Evolutionary conservation across 192 early-diverging fungal species (phyloP).

Genomic region (Mycoemilia scoparia): DNA sequence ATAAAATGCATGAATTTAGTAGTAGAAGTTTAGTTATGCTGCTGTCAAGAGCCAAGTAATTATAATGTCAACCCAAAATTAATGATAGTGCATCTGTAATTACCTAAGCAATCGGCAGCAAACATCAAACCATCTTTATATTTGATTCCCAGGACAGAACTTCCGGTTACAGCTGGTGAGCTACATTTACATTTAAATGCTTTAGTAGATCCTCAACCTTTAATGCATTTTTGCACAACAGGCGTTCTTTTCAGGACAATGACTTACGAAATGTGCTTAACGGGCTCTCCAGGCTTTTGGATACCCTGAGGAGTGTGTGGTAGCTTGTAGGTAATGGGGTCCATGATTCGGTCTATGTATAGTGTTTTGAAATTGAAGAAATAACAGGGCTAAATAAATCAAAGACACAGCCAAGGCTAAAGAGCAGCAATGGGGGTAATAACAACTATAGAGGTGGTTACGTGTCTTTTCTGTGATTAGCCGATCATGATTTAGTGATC

Average conservation of each 20-base stretch:
- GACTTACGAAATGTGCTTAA: slow-evolving; percentile 38
- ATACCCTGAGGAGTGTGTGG: slow-evolving; percentile 14
- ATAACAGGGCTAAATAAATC: too few species aligned
- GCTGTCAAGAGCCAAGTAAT: too few species aligned
- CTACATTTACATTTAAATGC: slow-evolving; percentile 6
- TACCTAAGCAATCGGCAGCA: slow-evolving; percentile 82
- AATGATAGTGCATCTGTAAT: too few species aligned
- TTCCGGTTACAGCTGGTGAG: slow-evolving; percentile 75
- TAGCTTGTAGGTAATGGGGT: slow-evolving; percentile 11
- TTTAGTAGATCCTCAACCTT: neutral
- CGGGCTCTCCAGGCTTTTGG: slow-evolving; percentile 27
- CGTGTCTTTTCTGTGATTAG: too few species aligned
- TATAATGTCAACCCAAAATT: neutral
- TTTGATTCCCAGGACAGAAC: slow-evolving; percentile 81
- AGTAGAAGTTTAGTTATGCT: slow-evolving; percentile 1
- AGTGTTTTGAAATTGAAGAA: too few species aligned
- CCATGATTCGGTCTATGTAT: too few species aligned
- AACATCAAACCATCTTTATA: slow-evolving; percentile 97
- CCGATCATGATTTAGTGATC: too few species aligned
- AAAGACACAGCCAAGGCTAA: too few species aligned
- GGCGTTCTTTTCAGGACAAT: neutral
- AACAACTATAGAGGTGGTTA: too few species aligned
- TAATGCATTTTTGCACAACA: neutral
- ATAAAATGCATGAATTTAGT: neutral
- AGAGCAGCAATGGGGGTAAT: too few species aligned